phyloP scores from a whole-genome alignment of 2,329 filamentous ascomycete genomes.

The Beauveria varroae region DNA sequence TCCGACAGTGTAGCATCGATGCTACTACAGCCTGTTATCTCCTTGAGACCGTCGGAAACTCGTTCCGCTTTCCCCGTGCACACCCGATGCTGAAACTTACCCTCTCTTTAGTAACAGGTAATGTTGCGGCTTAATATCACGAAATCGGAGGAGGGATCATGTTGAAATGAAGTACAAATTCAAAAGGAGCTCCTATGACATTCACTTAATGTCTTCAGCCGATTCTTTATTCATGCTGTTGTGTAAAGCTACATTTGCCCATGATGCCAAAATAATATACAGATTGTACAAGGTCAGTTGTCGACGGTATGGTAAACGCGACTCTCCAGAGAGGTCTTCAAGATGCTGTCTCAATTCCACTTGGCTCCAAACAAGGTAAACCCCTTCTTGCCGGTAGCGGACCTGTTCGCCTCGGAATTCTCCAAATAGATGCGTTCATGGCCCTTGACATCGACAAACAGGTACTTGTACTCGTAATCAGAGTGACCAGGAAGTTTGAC shows the following conservation, averaged over 20 bases:
- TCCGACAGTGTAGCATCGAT: too few species aligned
- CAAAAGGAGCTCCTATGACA: not conserved
- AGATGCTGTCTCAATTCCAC: slow-evolving; percentile 30
- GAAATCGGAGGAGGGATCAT: too few species aligned
- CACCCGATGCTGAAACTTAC: too few species aligned
- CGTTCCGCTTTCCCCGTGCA: too few species aligned
- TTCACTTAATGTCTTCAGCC: not conserved
- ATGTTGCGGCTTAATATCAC: too few species aligned
- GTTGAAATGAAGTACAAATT: too few species aligned
- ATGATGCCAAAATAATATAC: slow-evolving; percentile 8
- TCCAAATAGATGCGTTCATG: slow-evolving; percentile 59
- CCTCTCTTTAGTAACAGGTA: too few species aligned
- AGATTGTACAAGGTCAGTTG: slow-evolving; percentile 3
- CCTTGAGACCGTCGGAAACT: too few species aligned
- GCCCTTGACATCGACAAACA: slow-evolving; percentile 74
- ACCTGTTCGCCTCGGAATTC: slow-evolving; percentile 40
- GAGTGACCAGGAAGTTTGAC: slow-evolving; percentile 55
- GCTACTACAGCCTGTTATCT: too few species aligned
- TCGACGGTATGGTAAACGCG: not conserved
- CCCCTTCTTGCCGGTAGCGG: slow-evolving; percentile 30
- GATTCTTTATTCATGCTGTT: not conserved
- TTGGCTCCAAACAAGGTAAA: slow-evolving; percentile 56
- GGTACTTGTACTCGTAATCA: slow-evolving; percentile 70
- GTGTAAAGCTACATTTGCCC: not conserved
- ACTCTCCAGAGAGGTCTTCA: not conserved